These are phyloP conservation scores for Sanghuangporus sanghuang DNA, from an alignment of 1,284 basidiomycete species.

Conservation along the genomic window DNA sequence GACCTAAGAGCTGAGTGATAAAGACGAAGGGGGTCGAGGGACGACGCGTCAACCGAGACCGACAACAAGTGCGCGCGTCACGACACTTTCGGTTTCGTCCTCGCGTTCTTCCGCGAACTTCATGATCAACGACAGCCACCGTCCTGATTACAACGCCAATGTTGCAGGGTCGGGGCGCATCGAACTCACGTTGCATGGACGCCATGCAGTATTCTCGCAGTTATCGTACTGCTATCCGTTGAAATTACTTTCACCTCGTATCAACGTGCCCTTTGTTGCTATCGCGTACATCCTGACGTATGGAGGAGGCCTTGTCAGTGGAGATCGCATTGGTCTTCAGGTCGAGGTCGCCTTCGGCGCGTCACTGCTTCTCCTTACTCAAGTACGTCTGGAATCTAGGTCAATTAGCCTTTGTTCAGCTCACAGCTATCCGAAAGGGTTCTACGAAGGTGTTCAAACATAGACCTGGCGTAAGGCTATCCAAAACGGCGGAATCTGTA, in stretches of 20 bases:
- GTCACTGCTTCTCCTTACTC: conserved; percentile 70
- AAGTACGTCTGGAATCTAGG: conserved; percentile 48
- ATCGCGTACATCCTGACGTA: conserved; percentile 84
- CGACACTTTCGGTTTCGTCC: neutral
- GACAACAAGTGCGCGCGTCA: neutral
- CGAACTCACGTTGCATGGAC: conserved; percentile 44
- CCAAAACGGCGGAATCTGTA: conserved; percentile 26
- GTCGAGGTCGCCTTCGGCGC: conserved; percentile 56
- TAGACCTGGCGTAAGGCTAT: conserved; percentile 46
- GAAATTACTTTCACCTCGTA: conserved; percentile 79
- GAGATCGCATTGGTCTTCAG: conserved; percentile 69
- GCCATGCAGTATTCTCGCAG: conserved; percentile 63
- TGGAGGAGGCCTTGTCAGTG: conserved; percentile 90
- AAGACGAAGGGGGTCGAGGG: neutral
- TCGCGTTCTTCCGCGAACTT: neutral
- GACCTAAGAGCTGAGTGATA: neutral
- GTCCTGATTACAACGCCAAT: conserved; percentile 24
- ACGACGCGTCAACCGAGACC: neutral
- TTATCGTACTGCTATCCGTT: conserved; percentile 84
- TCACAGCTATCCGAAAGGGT: conserved; percentile 45
- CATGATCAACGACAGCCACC: conserved; percentile 7
- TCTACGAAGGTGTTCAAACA: conserved; percentile 91
- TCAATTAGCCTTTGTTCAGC: neutral
- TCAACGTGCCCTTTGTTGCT: conserved; percentile 46
- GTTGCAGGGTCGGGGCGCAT: conserved; percentile 52